These are phyloP conservation scores for Euclidium syriacum DNA, from an alignment of 345 rosid species.

Conservation along the genomic window DNA sequence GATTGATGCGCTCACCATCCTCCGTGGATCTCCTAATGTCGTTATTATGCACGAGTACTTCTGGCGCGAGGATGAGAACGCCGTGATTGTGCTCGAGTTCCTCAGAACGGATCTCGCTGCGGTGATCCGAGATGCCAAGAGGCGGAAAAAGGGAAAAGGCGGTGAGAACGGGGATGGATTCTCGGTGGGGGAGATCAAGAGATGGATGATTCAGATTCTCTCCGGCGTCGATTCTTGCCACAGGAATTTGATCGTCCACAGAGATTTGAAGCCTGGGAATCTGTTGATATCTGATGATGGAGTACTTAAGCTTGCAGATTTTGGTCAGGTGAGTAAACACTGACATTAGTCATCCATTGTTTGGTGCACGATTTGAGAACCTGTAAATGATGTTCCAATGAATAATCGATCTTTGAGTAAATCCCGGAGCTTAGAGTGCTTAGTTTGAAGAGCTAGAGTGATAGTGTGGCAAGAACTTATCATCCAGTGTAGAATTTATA, in stretches of 20 bases:
- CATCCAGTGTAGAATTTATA: neutral
- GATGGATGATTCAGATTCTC: conserved; percentile 94
- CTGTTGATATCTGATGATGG: conserved; percentile 75
- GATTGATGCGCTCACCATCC: conserved; percentile 76
- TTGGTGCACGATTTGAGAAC: neutral
- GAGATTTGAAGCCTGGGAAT: conserved; percentile 94
- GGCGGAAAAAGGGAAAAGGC: conserved; percentile 29
- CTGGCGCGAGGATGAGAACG: conserved; percentile 95
- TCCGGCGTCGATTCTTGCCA: conserved; percentile 74
- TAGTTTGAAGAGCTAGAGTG: neutral
- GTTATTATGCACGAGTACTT: conserved; percentile 80
- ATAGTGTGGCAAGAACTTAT: neutral
- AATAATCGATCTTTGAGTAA: neutral
- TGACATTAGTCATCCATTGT: neutral
- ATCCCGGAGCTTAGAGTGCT: neutral
- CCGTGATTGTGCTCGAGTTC: conserved; percentile 87
- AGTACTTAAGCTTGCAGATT: conserved; percentile 88
- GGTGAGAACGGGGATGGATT: conserved; percentile 33
- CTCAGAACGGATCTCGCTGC: conserved; percentile 64
- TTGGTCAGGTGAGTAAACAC: conserved; percentile 69
- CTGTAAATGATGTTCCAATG: neutral
- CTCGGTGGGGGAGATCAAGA: conserved; percentile 56
- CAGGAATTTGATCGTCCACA: conserved; percentile 71
- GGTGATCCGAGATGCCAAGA: conserved; percentile 57
- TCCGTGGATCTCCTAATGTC: conserved; percentile 67